Evolutionary conservation across 805 yeast genomes (phyloP).

Genomic region (Lipomyces orientalis): DNA sequence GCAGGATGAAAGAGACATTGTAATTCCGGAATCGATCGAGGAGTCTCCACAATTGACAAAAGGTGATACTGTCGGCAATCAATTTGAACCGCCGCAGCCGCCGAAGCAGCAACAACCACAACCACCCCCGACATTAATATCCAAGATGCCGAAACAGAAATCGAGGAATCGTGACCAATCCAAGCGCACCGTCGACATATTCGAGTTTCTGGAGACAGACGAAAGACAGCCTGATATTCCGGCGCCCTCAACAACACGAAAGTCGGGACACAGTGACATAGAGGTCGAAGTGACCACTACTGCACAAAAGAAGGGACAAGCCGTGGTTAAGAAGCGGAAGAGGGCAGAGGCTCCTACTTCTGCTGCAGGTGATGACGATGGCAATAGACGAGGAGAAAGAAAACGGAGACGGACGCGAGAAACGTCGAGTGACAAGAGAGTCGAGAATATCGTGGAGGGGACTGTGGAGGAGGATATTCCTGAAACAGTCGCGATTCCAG

Average conservation of each 20-base stretch:
- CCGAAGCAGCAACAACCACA: neutral
- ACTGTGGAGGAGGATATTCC: neutral
- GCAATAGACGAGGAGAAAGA: neutral
- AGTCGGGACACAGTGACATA: neutral
- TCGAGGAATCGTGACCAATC: neutral
- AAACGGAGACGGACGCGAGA: neutral
- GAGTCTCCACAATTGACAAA: neutral
- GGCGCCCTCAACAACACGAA: neutral
- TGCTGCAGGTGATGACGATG: neutral
- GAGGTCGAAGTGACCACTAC: neutral
- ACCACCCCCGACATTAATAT: neutral
- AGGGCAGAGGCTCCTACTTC: neutral
- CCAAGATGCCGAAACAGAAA: neutral
- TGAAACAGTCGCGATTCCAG: neutral
- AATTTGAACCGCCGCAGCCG: neutral
- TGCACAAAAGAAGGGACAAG: neutral
- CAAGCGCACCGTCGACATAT: neutral
- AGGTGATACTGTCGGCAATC: neutral
- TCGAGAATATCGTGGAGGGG: neutral
- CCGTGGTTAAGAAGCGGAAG: constrained; percentile 3
- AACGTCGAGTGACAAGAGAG: neutral
- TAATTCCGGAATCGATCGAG: neutral
- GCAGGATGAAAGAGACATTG: neutral
- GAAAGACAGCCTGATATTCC: neutral
- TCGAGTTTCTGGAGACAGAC: neutral